Base-by-base conservation (phyloP, 345 rosid species). In the Acer negundo region DNA sequence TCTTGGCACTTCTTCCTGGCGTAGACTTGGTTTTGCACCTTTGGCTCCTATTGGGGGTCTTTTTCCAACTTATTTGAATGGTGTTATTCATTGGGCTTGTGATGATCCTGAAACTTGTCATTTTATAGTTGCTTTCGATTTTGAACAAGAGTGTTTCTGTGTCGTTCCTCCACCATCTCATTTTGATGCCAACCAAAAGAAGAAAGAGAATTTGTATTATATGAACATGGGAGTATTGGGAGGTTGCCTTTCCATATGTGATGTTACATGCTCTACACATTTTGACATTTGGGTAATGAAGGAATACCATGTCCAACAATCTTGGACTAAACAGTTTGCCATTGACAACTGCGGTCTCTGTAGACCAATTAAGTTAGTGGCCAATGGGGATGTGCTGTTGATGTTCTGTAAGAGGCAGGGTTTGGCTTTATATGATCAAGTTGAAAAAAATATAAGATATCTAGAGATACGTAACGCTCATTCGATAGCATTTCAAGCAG, bases 61-160 rank as follows among this genome's bases (percentile, higher is more conserved):
- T 15, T 73, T 35, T 20, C 58, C 80, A 6, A 73, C 81, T 51
- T 73, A 59, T 69, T 44, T 81, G 59, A 81, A 69, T 55, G 81
- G 81, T 5, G 67, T 80, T 38, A 10, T 81, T 55, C 79, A 81
- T 69, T 81, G 80, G 75, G 49, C 55, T 63, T 68, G 72, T 62
- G 51, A 67, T 76, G 62, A 70, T 7, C 9, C 19, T 31, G 56
- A 44, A 9, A n/a, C 46, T 55, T 51, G 28, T 31, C 70, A 55
- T 22, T 38, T 20, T 13, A 69, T 62, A 8, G 49, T 80, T 19
- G 73, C 77, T 26, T 80, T 80, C n/a, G 73, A 80, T 24, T 63
- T 72, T 62, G 77, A 72, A 3, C 69, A 67, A 3, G 80, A 80
- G 76, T 8, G 65, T 8, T 80, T 80, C 44, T 42, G 61, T 6